A percentile compares a stretch with the other conserved stretches of the same genome.
Conservation (phyloP, 2,329 filamentous ascomycete species). For the Polychaeton citri region DNA sequence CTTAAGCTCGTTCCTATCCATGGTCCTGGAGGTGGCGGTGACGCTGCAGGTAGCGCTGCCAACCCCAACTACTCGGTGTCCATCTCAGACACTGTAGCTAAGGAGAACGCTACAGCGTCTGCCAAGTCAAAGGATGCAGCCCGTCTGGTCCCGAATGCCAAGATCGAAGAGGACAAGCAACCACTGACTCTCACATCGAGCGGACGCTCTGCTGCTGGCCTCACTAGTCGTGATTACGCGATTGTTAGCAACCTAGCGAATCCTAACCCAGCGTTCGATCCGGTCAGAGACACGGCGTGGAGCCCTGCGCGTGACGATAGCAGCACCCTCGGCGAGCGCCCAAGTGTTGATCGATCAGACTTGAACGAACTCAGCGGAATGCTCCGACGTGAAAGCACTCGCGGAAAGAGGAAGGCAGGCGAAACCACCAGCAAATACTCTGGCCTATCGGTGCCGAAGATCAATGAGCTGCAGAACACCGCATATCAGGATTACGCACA, state of each 20-base stretch:
- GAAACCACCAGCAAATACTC: not conserved
- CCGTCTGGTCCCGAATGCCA: conserved; percentile 46
- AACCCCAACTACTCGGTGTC: conserved; percentile 75
- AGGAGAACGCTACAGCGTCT: conserved; percentile 44
- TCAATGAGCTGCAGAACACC: not conserved
- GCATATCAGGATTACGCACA: not conserved
- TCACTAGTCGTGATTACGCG: conserved; percentile 13
- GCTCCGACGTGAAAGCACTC: conserved; percentile 30
- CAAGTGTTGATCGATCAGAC: conserved; percentile 30
- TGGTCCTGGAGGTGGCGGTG: conserved; percentile 58
- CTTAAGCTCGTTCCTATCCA: conserved; percentile 79
- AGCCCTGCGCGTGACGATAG: conserved; percentile 25
- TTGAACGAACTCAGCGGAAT: conserved; percentile 34
- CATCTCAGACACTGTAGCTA: conserved; percentile 56
- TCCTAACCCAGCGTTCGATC: conserved; percentile 29
- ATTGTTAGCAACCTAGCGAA: conserved; percentile 33
- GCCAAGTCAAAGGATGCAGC: conserved; percentile 34
- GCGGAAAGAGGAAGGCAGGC: conserved; percentile 27
- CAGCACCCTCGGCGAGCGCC: conserved; percentile 24
- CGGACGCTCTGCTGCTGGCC: conserved; percentile 7
- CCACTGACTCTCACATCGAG: conserved; percentile 8
- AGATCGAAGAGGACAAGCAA: conserved; percentile 14
- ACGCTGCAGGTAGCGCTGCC: conserved; percentile 45
- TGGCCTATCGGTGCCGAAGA: not conserved
- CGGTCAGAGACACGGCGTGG: conserved; percentile 33